Evolutionary conservation across 2,329 filamentous ascomycete species (phyloP).

Genomic region (Cordyceps sp.): DNA sequence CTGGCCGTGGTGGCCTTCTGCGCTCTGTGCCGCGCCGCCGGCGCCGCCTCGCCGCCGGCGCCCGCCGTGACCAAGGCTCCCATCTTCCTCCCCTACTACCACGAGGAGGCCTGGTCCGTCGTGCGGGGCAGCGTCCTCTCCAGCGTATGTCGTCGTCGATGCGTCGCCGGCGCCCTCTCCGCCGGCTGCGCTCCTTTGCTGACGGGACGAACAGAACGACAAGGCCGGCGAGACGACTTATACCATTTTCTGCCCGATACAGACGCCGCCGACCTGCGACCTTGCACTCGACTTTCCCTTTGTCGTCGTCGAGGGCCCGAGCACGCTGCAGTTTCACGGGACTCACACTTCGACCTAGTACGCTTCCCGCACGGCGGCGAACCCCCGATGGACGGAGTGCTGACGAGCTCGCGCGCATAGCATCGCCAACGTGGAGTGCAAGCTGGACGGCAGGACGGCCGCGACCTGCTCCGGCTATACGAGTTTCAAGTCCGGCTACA

Average conservation of each 20-base stretch:
- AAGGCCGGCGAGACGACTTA: conserved; percentile 22
- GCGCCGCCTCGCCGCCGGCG: conserved; percentile 3
- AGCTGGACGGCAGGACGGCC: conserved; percentile 21
- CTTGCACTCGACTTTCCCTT: conserved; percentile 29
- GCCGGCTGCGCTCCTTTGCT: background rate
- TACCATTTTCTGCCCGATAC: conserved; percentile 29
- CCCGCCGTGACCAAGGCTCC: conserved; percentile 22
- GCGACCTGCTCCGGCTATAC: conserved; percentile 32
- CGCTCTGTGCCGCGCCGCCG: conserved; percentile 6
- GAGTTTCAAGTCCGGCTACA: conserved; percentile 22
- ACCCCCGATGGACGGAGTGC: background rate
- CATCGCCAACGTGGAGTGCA: conserved; percentile 26
- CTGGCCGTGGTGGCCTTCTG: conserved; percentile 11
- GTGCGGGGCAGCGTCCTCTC: conserved; percentile 28
- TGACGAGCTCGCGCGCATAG: conserved; percentile 9
- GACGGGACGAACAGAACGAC: conserved; percentile 13
- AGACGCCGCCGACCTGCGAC: conserved; percentile 22
- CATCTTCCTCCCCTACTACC: conserved; percentile 27
- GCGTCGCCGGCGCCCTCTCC: background rate
- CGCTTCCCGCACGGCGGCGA: conserved; percentile 4
- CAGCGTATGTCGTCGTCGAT: conserved; percentile 15
- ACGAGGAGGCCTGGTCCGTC: conserved; percentile 22
- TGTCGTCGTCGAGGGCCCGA: conserved; percentile 26
- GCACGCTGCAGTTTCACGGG: conserved; percentile 25
- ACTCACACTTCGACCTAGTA: conserved; percentile 26